Base-by-base conservation (phyloP, 2,329 filamentous ascomycete genomes). In the Rhynchosporium graminicola region DNA sequence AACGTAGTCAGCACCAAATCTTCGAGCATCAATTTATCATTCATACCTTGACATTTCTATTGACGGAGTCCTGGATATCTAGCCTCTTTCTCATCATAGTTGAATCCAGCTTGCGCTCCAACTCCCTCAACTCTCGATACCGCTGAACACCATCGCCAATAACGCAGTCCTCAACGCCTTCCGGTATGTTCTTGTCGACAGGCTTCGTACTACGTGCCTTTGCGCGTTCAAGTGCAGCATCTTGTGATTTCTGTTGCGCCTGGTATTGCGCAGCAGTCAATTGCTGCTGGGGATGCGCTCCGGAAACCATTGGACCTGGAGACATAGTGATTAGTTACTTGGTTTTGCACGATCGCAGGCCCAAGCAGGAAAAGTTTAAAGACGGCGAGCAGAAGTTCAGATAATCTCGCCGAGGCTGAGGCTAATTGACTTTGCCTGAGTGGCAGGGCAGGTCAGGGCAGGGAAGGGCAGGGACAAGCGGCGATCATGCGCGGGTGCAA, bases 51-150 rank as follows among this genome's bases (percentile, higher is more conserved):
- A 86, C 81, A 65, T 87, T 88, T 67, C 88, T 86, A 74, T 85
- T 90, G 59, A 91, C 85, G 48, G 87, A 87, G 74, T 98, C 94
- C 66, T 91, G 85, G 66, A 97, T 88, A 74, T 99, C 95, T 65
- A 99, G 79, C 65, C 93, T 85, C 80, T 99, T 99, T 73, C 94
- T 88, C 76, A 95, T 93, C 83, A 97, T 96, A 20, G 91, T 90
- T 46, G 94, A 91, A 79, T 99, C 95, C 61, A 99, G 81, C 59
- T 88, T 85, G 73, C 91, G 87, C 82, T 99, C 95, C 63, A 96
- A 81, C 68, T 96, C 92, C 73, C 92, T 87, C 74, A 99, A 78
- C 62, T 89, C 87, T 73, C 87, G 88, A 79, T 99, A 99, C 69
- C 91, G 84, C 73, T 88, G 82, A 50, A 89, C 92, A 45, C 89